Conservation (phyloP, 192 early-diverging fungal species). For the Entophlyctis luteolus region DNA sequence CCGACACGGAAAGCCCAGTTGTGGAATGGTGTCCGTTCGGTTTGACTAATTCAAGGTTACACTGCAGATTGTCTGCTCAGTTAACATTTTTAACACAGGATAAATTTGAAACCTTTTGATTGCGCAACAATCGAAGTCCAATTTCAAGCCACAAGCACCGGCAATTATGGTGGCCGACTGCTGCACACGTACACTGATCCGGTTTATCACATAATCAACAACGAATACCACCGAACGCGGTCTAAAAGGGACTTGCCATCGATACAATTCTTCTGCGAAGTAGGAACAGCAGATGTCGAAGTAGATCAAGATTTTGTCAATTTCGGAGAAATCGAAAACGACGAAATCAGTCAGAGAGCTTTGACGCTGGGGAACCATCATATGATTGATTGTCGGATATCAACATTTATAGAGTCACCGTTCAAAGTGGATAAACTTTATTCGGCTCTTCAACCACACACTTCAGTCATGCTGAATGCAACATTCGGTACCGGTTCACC, state of each 20-base stretch:
- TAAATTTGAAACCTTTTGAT: conserved; percentile 51
- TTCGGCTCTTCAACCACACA: background rate
- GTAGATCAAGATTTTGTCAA: conserved; percentile 26
- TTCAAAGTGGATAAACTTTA: conserved; percentile 9
- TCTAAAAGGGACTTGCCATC: conserved; percentile 28
- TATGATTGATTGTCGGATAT: conserved; percentile 18
- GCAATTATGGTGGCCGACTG: conserved; percentile 38
- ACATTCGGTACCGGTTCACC: conserved; percentile 28
- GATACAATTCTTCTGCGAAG: conserved; percentile 32
- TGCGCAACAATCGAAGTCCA: conserved; percentile 41
- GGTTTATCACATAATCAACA: conserved; percentile 38
- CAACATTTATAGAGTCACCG: conserved; percentile 16
- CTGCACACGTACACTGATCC: conserved; percentile 48
- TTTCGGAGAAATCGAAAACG: conserved; percentile 46
- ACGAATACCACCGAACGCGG: conserved; percentile 29
- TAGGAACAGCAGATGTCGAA: conserved; percentile 36
- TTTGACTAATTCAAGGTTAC: conserved; percentile 15
- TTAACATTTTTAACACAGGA: conserved; percentile 3
- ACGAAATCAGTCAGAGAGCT: conserved; percentile 2
- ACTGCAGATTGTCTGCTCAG: conserved; percentile 9
- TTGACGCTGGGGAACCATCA: conserved; percentile 39
- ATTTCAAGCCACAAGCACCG: conserved; percentile 45
- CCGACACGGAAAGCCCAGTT: conserved; percentile 2
- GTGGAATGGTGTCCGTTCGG: conserved; percentile 44
- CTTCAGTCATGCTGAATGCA: conserved; percentile 9